Conservation (phyloP, 768 basidiomycete species). For the Pholiota molesta region DNA sequence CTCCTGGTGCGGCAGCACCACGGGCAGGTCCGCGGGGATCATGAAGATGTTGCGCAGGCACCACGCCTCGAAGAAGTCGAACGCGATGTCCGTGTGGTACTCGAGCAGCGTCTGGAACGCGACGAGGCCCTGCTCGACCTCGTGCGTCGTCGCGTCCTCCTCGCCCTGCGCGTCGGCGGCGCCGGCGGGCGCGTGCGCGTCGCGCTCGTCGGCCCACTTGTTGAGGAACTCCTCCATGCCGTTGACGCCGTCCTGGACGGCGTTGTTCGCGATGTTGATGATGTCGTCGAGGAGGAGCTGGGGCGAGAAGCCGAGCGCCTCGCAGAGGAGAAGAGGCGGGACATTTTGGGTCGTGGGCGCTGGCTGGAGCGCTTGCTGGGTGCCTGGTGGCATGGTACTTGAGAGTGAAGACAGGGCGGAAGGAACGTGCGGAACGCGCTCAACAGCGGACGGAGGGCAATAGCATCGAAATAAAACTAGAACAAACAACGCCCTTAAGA, state of each 20-base stretch:
- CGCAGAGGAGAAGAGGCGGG: conserved; percentile 56
- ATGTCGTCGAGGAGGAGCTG: conserved; percentile 87
- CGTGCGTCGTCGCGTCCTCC: conserved; percentile 61
- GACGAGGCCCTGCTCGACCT: conserved; percentile 79
- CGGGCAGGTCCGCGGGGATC: conserved; percentile 65
- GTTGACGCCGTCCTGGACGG: conserved; percentile 76
- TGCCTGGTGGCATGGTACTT: neutral
- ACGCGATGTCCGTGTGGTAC: conserved; percentile 86
- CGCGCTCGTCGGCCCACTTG: conserved; percentile 73
- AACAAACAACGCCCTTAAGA: neutral
- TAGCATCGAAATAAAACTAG: neutral
- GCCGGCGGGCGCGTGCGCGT: conserved; percentile 31
- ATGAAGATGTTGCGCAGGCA: conserved; percentile 86
- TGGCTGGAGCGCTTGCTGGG: neutral
- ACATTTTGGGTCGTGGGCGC: neutral
- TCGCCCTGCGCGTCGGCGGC: conserved; percentile 27
- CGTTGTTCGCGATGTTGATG: conserved; percentile 80
- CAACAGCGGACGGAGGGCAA: neutral
- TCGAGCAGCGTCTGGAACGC: conserved; percentile 89
- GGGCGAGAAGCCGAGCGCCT: conserved; percentile 84
- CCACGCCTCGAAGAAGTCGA: conserved; percentile 93
- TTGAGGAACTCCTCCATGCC: conserved; percentile 79
- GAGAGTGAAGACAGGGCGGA: neutral
- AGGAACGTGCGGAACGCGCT: too few species aligned
- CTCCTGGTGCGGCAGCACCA: conserved; percentile 78